Evolutionary conservation across 2,329 filamentous ascomycete species (phyloP).

Genomic region (Monilinia laxa): DNA sequence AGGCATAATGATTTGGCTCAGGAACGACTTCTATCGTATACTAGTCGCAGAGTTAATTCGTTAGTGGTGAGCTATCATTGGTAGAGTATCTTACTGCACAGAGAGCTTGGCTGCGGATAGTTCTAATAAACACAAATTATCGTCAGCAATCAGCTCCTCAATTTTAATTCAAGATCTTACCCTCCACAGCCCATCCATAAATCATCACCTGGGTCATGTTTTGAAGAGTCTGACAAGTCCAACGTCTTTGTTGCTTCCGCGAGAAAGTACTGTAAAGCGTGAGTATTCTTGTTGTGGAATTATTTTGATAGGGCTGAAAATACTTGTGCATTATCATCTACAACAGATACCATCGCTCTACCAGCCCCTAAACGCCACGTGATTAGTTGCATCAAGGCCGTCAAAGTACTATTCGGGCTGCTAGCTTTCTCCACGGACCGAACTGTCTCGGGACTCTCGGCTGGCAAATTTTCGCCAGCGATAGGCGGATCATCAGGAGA

Average conservation of each 20-base stretch:
- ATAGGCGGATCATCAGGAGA: slow-evolving; percentile 18
- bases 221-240: slow-evolving; percentile 31
- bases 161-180: neutral
- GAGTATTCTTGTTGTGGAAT: neutral
- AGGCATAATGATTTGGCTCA: slow-evolving; percentile 24
- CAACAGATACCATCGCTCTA: slow-evolving; percentile 48
- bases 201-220: slow-evolving; percentile 22
- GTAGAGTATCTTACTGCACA: slow-evolving; percentile 21
- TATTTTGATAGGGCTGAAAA: neutral
- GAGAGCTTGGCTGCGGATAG: slow-evolving; percentile 22
- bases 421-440: slow-evolving; percentile 17
- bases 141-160: neutral
- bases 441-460: slow-evolving; percentile 12
- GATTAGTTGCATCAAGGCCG: slow-evolving; percentile 48
- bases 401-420: slow-evolving; percentile 44
- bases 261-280: slow-evolving; percentile 46
- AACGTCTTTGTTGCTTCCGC: slow-evolving; percentile 49
- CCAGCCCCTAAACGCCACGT: slow-evolving; percentile 47
- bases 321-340: slow-evolving; percentile 39
- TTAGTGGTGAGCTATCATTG: slow-evolving; percentile 1
- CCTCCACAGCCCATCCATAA: slow-evolving; percentile 27
- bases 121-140: slow-evolving; percentile 8
- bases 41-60: neutral
- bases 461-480: neutral
- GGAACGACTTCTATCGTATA: slow-evolving; percentile 24